Evolutionary conservation across 1,139 yeast genomes (phyloP).

Genomic region (Yamadazyma triangularis): DNA sequence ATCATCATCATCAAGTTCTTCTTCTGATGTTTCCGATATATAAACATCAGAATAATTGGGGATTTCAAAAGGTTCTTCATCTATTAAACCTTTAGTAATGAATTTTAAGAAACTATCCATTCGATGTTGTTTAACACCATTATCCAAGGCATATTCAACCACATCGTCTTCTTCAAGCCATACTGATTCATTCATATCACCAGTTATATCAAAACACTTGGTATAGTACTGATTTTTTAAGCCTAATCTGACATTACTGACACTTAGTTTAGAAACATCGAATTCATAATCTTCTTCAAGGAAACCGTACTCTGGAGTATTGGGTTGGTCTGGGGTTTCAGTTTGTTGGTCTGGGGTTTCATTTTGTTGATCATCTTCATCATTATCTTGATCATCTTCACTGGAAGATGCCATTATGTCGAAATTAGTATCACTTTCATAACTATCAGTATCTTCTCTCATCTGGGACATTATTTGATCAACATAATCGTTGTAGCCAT

Average conservation of each 20-base stretch:
- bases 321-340: constrained; percentile 6
- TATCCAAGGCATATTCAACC: constrained; percentile 41
- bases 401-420: constrained; percentile 19
- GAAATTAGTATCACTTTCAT: constrained; percentile 25
- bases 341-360: constrained; percentile 5
- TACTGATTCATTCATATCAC: constrained; percentile 31
- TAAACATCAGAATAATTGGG: constrained; percentile 39
- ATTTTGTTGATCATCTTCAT: constrained; percentile 4
- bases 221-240: constrained; percentile 46
- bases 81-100: constrained; percentile 36
- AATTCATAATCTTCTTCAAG: constrained; percentile 61
- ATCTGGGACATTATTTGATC: constrained; percentile 19
- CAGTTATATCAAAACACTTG: constrained; percentile 45
- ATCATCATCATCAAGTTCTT: constrained; percentile 26
- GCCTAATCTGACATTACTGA: constrained; percentile 55
- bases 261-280: constrained; percentile 47
- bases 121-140: constrained; percentile 58
- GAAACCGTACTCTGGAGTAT: constrained; percentile 55
- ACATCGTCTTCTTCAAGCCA: constrained; percentile 59
- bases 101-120: constrained; percentile 47
- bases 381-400: no score
- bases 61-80: constrained; percentile 18
- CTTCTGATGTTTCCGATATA: constrained; percentile 38
- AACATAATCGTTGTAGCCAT: constrained; percentile 26
- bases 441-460: constrained; percentile 18